Evolutionary conservation across 805 yeast genomes (phyloP).

Genomic region (Cyberlindnera maclurae): DNA sequence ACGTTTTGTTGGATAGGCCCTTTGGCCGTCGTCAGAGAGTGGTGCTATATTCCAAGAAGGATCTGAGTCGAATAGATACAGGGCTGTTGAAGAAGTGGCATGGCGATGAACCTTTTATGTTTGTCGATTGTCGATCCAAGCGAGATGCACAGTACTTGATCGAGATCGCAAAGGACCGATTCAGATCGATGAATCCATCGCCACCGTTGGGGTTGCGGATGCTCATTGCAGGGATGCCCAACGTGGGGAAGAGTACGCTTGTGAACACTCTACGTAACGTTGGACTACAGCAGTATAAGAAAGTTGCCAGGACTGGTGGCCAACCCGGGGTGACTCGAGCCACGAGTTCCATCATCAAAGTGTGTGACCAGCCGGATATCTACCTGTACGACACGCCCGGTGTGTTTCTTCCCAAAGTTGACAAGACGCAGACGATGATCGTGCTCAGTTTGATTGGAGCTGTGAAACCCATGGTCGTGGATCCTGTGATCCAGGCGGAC

Average conservation of each 20-base stretch:
- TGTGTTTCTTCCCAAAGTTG: slow-evolving; percentile 71
- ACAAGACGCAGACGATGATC: slow-evolving; percentile 62
- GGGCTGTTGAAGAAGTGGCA: slow-evolving; percentile 43
- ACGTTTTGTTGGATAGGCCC: slow-evolving; percentile 66
- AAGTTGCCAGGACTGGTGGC: slow-evolving; percentile 81
- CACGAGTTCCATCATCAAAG: slow-evolving; percentile 67
- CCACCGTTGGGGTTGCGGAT: slow-evolving; percentile 81
- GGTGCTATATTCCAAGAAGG: slow-evolving; percentile 75
- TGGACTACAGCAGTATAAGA: slow-evolving; percentile 31
- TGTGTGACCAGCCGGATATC: slow-evolving; percentile 55
- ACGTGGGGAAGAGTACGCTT: slow-evolving; percentile 91
- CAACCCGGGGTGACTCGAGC: slow-evolving; percentile 86
- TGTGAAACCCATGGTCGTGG: slow-evolving; percentile 60
- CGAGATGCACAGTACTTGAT: slow-evolving; percentile 46
- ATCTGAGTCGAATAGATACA: slow-evolving; percentile 42
- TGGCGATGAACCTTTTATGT: slow-evolving; percentile 37
- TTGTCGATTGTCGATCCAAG: slow-evolving; percentile 50
- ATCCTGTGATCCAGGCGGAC: slow-evolving; percentile 83
- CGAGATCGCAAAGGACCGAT: slow-evolving; percentile 38
- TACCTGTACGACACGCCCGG: slow-evolving; percentile 90
- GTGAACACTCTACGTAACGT: slow-evolving; percentile 61
- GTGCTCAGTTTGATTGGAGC: slow-evolving; percentile 69
- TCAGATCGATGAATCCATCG: slow-evolving; percentile 45
- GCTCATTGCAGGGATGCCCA: slow-evolving; percentile 90
- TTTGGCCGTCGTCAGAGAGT: slow-evolving; percentile 46